A percentile compares a stretch with the other conserved stretches of the same genome.
Conservation (phyloP, 2,329 filamentous ascomycete genomes). For the Cercospora beticola region DNA sequence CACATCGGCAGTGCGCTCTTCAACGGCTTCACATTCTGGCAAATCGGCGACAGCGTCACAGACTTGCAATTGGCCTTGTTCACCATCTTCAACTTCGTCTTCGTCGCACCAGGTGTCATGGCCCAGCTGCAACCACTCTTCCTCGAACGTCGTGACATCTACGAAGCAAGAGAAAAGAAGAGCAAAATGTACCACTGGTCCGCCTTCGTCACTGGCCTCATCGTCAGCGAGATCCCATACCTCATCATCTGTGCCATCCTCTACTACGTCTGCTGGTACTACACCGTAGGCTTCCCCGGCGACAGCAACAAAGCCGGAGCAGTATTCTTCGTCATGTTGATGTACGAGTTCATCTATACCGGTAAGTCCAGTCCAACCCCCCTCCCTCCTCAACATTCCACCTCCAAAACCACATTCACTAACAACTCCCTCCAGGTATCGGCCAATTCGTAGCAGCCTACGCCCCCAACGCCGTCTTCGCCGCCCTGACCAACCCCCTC, state of each 20-base stretch:
- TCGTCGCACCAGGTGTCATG: conserved; percentile 47
- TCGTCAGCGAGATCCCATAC: conserved; percentile 70
- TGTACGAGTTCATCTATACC: conserved; percentile 58
- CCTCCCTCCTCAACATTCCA: neutral
- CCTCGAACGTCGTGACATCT: conserved; percentile 58
- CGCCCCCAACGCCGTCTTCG: conserved; percentile 47
- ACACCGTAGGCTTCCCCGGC: conserved; percentile 44
- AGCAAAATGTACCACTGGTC: conserved; percentile 74
- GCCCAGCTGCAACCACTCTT: conserved; percentile 62
- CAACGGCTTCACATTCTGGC: conserved; percentile 53
- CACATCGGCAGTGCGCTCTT: conserved; percentile 54
- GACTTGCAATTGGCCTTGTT: conserved; percentile 43
- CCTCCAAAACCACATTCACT: too few species aligned
- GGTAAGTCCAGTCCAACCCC: conserved; percentile 18
- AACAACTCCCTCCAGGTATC: conserved; percentile 34
- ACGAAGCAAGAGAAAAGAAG: conserved; percentile 60
- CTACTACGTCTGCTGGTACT: conserved; percentile 45
- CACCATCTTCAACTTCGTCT: conserved; percentile 40
- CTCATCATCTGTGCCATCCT: conserved; percentile 60
- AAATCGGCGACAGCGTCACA: conserved; percentile 36
- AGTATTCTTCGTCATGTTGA: conserved; percentile 46
- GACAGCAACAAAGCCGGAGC: conserved; percentile 51
- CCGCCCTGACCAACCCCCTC: conserved; percentile 47
- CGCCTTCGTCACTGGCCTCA: conserved; percentile 68
- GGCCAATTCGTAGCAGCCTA: conserved; percentile 57